Base-by-base conservation (phyloP, 768 basidiomycete species). In the Hemileccinum impolitum region DNA sequence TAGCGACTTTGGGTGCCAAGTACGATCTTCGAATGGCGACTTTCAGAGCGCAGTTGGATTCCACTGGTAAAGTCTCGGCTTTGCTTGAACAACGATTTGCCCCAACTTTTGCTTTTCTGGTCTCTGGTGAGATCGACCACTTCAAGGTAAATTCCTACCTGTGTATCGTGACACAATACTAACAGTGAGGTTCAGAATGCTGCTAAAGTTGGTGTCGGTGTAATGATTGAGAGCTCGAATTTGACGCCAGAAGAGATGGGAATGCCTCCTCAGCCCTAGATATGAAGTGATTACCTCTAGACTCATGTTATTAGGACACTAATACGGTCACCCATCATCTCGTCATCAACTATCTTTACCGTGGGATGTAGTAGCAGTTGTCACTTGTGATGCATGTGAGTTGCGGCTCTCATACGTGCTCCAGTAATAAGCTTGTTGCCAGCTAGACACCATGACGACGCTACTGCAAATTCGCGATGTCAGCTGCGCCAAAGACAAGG, bases 101-200 rank as follows among this genome's bases (percentile, higher is more conserved):
- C 12, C 96, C 96, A 4, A 83, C 90, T 9, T 97, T 99, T 64
- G 84, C 92, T 13, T 96, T 99, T 78, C 69, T 94, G 59, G 84
- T 99, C 39, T 81, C 91, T 15, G 96, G 96, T 10, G 96, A 99
- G 77, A 93, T 99, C 58, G 96, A 99, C 69, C 96, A 99, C 79
- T 87, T 92, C 77, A 98, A 94, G 85, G 94, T 91, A 59, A 54
- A 72, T 50, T 19, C 48, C 7, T 56, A 39, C 5, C 4, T 36
- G 5, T 45, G 48, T 42, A 14, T 45, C 15, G 9, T 52, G 28
- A 14, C 30, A 19, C 14, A 30, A 13, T 12, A 21, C 52, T 50
- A 13, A 50, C 25, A 17, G 26, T 38, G 6, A 39, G 25, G 4
- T 52, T 42, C 56, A 97, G 93, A 94, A 93, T 69, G 76, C 91